A percentile compares a stretch with the other conserved stretches of the same genome.
Evolutionary conservation across 805 yeast genomes (phyloP).

Genomic region (Blastobotrys peoriensis): DNA sequence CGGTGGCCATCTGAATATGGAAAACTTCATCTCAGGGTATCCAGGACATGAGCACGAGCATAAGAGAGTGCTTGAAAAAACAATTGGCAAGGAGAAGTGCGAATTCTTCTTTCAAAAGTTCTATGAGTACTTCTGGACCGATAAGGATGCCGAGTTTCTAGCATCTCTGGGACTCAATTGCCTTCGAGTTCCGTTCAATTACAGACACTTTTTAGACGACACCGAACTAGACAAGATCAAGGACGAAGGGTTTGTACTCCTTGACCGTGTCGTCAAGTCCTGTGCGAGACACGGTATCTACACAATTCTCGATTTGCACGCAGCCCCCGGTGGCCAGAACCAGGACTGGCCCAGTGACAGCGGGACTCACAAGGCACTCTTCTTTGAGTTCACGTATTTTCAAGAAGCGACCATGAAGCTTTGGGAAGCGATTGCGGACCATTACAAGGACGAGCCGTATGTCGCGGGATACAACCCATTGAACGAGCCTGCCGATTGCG

Average conservation of each 20-base stretch:
- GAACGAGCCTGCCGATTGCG: constrained; percentile 46
- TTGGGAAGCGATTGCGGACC: constrained; percentile 41
- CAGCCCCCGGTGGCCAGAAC: constrained; percentile 49
- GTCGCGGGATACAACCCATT: constrained; percentile 50
- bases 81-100: constrained; percentile 43
- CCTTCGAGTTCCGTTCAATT: constrained; percentile 47
- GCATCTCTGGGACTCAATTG: constrained; percentile 40
- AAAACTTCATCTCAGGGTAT: constrained; percentile 50
- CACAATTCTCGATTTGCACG: constrained; percentile 44
- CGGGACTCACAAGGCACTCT: constrained; percentile 41
- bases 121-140: constrained; percentile 51
- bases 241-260: constrained; percentile 39
- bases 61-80: constrained; percentile 35
- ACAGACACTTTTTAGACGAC: constrained; percentile 44
- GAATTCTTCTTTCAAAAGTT: constrained; percentile 46
- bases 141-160: constrained; percentile 43
- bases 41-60: constrained; percentile 51
- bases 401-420: constrained; percentile 42
- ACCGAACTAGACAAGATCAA: constrained; percentile 40
- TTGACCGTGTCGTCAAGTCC: constrained; percentile 39
- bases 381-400: constrained; percentile 45
- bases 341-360: constrained; percentile 52
- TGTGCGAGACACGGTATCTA: constrained; percentile 44
- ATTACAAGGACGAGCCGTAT: constrained; percentile 43
- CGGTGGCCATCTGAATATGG: constrained; percentile 47